Evolutionary conservation across 768 basidiomycete species (phyloP), one percentile per base, ranked within the genome.

Genomic region (Ramaria rubella): DNA sequence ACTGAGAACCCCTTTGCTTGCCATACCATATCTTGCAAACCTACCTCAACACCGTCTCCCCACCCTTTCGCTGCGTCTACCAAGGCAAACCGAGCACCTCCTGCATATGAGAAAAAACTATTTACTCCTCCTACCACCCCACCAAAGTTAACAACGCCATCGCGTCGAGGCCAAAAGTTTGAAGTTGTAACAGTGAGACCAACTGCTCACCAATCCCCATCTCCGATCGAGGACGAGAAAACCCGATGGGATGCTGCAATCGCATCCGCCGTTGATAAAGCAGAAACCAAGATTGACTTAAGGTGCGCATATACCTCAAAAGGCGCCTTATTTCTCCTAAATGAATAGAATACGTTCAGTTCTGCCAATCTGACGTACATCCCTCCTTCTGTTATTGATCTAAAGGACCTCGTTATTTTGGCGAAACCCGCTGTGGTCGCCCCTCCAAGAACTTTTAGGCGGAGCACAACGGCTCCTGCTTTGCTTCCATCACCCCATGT

Each of bases 51-150:
- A 38, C 65, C 71, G 44, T 58, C 61, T 23, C 62, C 64, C 6
- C 65, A 64, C 26, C 84, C 83, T 0, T 80, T 83, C 52, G 81
- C 86, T 12, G 85, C 76, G 0, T 82, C 83, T 1, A 76, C 77
- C 3, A 80, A 79, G 55, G 74, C 77, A 3, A 70, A 62, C 27
- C 73, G 73, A 62, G 63, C 62, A 4, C 76, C 71, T 26, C 76
- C 75, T 3, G 62, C 72, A 12, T 78, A 80, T 46, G 79, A 82
- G 63, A 75, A 72, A 63, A 69, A 65, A 63, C 31, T 58, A 36
- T 58, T 61, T 23, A 63, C 59, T 19, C 67, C 59, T 21, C 59
- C 54, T 26, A 63, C 68, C 9, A 66, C 65, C 29, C 63, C 58
- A 40, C 62, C 30, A n/a, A 42, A 50, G 12, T 42, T 23, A 9